These are phyloP conservation scores for Linnemannia zychae DNA, from an alignment of 192 early-diverging fungal species.

Conservation along the genomic window DNA sequence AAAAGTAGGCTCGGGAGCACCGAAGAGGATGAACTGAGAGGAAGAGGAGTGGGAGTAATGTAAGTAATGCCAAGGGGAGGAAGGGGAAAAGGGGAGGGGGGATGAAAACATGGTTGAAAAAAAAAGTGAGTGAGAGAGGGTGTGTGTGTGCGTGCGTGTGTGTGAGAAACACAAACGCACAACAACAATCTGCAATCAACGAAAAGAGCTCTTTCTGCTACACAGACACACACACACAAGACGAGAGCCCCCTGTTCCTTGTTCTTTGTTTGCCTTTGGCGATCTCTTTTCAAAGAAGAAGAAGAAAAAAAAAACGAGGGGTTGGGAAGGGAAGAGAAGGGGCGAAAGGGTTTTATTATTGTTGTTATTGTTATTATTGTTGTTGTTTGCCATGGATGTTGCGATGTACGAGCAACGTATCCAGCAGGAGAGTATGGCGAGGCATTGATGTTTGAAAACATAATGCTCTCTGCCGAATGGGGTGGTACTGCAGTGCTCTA, in stretches of 20 bases:
- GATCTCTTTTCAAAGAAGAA: background rate
- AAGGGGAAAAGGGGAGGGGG: background rate
- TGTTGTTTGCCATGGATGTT: background rate
- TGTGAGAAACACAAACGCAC: background rate
- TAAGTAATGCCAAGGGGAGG: slow-evolving; percentile 3
- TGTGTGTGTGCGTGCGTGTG: too few relatives aligned
- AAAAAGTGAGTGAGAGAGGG: background rate
- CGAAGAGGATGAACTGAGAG: background rate
- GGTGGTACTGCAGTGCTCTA: background rate
- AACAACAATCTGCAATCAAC: background rate
- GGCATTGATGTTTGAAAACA: background rate
- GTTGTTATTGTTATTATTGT: background rate
- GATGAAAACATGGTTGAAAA: background rate
- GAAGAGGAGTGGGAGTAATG: background rate
- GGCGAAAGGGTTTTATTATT: too few relatives aligned
- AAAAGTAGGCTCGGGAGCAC: background rate
- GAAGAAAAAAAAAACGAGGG: background rate
- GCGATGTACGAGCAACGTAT: too few relatives aligned
- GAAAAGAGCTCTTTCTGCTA: too few relatives aligned
- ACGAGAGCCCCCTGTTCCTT: too few relatives aligned
- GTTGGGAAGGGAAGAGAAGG: too few relatives aligned
- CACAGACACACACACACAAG: too few relatives aligned
- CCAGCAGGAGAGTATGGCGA: background rate
- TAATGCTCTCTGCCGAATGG: background rate
- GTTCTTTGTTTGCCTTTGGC: too few relatives aligned